Conservation (phyloP, 1,284 basidiomycete species). For the Fomitiporia mediterranea region DNA sequence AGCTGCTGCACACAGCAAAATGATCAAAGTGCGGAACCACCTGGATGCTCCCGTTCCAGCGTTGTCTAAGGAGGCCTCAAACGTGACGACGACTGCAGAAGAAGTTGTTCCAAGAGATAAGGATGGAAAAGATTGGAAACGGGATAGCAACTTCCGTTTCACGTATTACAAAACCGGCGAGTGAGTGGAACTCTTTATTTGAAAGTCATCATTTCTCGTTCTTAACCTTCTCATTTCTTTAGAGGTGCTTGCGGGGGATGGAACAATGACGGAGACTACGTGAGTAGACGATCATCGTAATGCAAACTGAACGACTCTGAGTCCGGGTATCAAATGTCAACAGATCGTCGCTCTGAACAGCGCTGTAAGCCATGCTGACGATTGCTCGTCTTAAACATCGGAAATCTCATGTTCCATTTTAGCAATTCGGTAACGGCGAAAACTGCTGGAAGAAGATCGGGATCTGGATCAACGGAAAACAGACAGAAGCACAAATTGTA, state of each 20-base stretch:
- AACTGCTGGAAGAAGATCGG: slow-evolving; percentile 53
- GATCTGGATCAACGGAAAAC: slow-evolving; percentile 51
- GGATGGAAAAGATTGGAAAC: slow-evolving; percentile 29
- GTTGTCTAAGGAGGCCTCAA: slow-evolving; percentile 30
- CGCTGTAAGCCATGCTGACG: slow-evolving; percentile 27
- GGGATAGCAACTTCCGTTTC: slow-evolving; percentile 22
- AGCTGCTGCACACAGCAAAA: slow-evolving; percentile 11
- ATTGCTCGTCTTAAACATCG: slow-evolving; percentile 17
- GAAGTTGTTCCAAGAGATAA: neutral
- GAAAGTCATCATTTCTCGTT: neutral
- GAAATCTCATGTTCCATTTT: slow-evolving; percentile 4
- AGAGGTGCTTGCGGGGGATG: slow-evolving; percentile 37
- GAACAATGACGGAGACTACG: slow-evolving; percentile 31
- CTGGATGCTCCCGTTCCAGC: slow-evolving; percentile 33
- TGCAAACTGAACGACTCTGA: neutral
- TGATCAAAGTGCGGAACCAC: slow-evolving; percentile 16
- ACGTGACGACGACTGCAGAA: neutral
- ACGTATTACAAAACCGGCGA: slow-evolving; percentile 31
- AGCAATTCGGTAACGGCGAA: slow-evolving; percentile 38
- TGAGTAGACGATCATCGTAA: slow-evolving; percentile 24
- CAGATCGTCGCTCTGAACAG: slow-evolving; percentile 44
- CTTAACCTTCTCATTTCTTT: neutral
- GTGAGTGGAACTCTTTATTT: slow-evolving; percentile 21
- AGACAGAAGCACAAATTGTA: slow-evolving; percentile 45
- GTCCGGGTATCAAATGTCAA: neutral